phyloP scores from a whole-genome alignment of 2,329 filamentous ascomycete species.

The Setomelanomma holmii region DNA sequence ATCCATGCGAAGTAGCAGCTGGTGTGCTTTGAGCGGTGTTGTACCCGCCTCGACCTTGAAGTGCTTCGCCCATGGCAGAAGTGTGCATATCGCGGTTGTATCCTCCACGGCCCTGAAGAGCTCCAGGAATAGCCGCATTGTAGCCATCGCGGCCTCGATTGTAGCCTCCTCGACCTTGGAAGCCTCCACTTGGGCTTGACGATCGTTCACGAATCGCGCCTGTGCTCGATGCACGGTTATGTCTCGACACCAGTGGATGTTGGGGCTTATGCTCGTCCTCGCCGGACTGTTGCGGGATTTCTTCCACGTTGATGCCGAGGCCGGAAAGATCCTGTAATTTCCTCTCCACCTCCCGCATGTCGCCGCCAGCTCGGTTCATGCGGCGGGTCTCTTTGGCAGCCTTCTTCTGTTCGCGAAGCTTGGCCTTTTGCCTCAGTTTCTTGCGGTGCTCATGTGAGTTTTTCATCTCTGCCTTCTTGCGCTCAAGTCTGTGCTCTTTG shows the following conservation, averaged over 20 bases:
- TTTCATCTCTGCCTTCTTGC: constrained; percentile 46
- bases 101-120: constrained; percentile 39
- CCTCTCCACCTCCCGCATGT: constrained; percentile 36
- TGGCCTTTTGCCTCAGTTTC: constrained; percentile 47
- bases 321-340: constrained; percentile 39
- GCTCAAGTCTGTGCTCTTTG: constrained; percentile 46
- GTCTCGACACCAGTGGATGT: constrained; percentile 34
- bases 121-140: constrained; percentile 38
- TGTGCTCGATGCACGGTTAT: constrained; percentile 40
- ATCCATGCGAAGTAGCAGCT: constrained; percentile 26
- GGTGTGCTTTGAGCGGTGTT: constrained; percentile 22
- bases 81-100: constrained; percentile 32
- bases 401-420: constrained; percentile 49
- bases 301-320: constrained; percentile 45
- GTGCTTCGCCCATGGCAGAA: constrained; percentile 26
- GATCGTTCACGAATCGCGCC: constrained; percentile 38
- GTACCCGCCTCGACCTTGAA: constrained; percentile 26
- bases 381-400: constrained; percentile 38
- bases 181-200: constrained; percentile 39
- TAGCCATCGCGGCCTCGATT: constrained; percentile 47
- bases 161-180: constrained; percentile 41
- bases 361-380: constrained; percentile 23
- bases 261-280: constrained; percentile 40
- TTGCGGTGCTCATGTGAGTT: constrained; percentile 45
- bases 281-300: constrained; percentile 34